Evolutionary conservation across 148 eudicot genomes (phyloP).

Genomic region (Chenopodium quinoa): DNA sequence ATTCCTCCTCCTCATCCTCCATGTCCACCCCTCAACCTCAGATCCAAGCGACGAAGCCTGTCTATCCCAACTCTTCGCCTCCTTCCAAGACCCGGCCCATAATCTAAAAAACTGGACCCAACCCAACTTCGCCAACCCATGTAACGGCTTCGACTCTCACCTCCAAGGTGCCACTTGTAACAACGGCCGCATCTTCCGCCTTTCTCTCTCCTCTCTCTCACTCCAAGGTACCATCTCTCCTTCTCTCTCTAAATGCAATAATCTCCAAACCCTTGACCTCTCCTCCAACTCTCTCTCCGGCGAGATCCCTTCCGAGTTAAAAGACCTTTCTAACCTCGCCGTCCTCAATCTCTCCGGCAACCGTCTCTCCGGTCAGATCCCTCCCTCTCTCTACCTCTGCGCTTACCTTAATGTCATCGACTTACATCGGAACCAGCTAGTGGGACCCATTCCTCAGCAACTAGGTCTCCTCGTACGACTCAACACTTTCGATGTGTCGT

Average conservation of each 20-base stretch:
- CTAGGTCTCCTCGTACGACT: constrained; percentile 42
- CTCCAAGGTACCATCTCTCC: constrained; percentile 56
- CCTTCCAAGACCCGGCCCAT: constrained; percentile 45
- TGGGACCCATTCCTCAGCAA: constrained; percentile 47
- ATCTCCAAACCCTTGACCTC: constrained; percentile 58
- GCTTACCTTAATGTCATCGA: constrained; percentile 65
- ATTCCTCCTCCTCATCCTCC: not conserved
- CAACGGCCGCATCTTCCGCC: constrained; percentile 64
- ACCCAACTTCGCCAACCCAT: constrained; percentile 45
- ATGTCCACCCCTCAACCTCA: not conserved
- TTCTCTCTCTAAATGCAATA: constrained; percentile 44
- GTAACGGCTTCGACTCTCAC: constrained; percentile 45
- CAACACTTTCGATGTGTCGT: constrained; percentile 44
- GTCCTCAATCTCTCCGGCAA: constrained; percentile 50
- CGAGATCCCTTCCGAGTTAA: constrained; percentile 39
- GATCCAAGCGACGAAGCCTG: constrained; percentile 59
- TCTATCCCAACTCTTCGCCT: constrained; percentile 41
- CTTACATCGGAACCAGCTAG: constrained; percentile 37
- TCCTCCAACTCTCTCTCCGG: constrained; percentile 51
- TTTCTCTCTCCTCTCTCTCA: constrained; percentile 43
- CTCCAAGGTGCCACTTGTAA: constrained; percentile 65
- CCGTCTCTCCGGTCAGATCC: constrained; percentile 45
- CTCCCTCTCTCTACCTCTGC: constrained; percentile 41
- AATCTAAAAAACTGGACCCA: constrained; percentile 53
- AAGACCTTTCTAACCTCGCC: constrained; percentile 55